phyloP scores from a whole-genome alignment of 2,329 filamentous ascomycete species.

The Gaeumannomyces tritici region DNA sequence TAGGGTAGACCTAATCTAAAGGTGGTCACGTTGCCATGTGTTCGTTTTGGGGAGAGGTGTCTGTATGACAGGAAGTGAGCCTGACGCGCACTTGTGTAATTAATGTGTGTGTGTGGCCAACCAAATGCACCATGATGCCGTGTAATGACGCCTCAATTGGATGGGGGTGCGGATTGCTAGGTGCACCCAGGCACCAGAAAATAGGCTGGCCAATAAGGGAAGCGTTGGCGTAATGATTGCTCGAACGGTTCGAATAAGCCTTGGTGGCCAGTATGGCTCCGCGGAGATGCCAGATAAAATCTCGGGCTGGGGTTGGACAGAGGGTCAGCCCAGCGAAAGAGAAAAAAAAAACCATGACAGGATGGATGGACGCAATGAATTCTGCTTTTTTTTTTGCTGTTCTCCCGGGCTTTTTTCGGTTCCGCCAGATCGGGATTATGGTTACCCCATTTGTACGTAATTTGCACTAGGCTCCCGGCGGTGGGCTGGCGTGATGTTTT shows the following conservation, averaged over 20 bases:
- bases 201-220: not conserved
- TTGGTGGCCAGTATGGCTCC: not conserved
- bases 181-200: too few relatives aligned
- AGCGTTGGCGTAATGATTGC: not conserved
- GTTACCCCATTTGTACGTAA: slow-evolving; percentile 6
- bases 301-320: not conserved
- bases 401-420: not conserved
- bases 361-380: too few relatives aligned
- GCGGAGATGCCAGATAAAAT: slow-evolving; percentile 4
- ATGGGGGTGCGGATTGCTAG: too few relatives aligned
- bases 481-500: not conserved
- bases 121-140: too few relatives aligned
- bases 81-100: too few relatives aligned
- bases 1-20: too few relatives aligned
- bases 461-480: not conserved
- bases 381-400: not conserved
- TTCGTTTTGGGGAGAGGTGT: too few relatives aligned
- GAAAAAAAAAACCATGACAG: too few relatives aligned
- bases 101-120: too few relatives aligned
- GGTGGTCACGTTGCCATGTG: too few relatives aligned
- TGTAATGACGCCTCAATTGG: too few relatives aligned
- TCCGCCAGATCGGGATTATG: not conserved
- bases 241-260: not conserved
- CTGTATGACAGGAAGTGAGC: too few relatives aligned
- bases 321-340: not conserved